Conservation (phyloP, 148 eudicot species). For the Rhododendron molle region DNA sequence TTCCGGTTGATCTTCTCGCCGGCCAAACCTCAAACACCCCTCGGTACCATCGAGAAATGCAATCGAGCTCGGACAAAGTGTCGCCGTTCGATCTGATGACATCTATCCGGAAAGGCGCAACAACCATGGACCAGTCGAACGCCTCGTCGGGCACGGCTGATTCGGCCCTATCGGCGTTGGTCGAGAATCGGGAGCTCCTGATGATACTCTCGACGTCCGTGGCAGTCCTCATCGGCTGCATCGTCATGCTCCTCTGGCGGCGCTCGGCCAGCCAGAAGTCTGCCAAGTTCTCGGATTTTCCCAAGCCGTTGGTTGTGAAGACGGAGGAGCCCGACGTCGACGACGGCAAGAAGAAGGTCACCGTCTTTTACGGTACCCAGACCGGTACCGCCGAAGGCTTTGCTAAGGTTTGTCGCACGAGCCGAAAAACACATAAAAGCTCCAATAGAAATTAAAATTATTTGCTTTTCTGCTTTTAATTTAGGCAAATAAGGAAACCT, state of each 20-base stretch:
- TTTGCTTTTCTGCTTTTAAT: background rate
- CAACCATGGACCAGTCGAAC: slow-evolving; percentile 44
- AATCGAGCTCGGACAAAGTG: slow-evolving; percentile 50
- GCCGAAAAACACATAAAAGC: background rate
- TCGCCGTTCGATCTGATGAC: slow-evolving; percentile 76
- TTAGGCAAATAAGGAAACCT: background rate
- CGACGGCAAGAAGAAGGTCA: slow-evolving; percentile 69
- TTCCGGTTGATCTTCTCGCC: slow-evolving; percentile 5
- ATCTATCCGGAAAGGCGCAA: slow-evolving; percentile 41
- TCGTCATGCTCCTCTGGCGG: slow-evolving; percentile 48
- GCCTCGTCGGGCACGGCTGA: slow-evolving; percentile 27
- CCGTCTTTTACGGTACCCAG: slow-evolving; percentile 83
- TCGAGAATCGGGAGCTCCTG: slow-evolving; percentile 50
- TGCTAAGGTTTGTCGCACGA: slow-evolving; percentile 55
- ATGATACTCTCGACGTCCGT: slow-evolving; percentile 66
- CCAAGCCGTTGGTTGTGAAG: slow-evolving; percentile 39
- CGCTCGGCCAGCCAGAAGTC: slow-evolving; percentile 42
- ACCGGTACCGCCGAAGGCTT: slow-evolving; percentile 99
- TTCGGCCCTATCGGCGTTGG: slow-evolving; percentile 35
- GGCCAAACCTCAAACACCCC: background rate
- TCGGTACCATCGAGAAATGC: slow-evolving; percentile 25
- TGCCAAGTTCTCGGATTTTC: slow-evolving; percentile 26
- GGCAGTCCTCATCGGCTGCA: slow-evolving; percentile 65
- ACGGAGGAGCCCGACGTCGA: slow-evolving; percentile 50
- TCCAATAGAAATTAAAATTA: background rate